Base-by-base conservation (phyloP, 352 stramenopile species). In the Peronosclerospora sorghi region DNA sequence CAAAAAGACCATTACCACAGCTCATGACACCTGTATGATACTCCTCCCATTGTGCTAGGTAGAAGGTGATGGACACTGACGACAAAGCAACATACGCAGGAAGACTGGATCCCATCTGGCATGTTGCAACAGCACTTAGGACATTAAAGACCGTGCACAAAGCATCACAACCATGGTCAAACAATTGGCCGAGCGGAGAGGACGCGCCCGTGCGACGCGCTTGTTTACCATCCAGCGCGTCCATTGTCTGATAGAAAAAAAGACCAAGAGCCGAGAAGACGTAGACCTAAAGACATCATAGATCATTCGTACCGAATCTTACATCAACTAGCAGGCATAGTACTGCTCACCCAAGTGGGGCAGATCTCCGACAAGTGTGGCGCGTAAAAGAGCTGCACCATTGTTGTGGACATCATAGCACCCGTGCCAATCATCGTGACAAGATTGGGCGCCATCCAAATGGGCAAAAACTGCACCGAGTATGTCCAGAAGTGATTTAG, bases 161-260 rank as follows among this genome's bases (percentile, higher is more conserved):
- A n/a, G 80, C 80, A 41, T 92, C 80, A 44, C 80, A 92, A 35
- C 80, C 96, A 73, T 99, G 96, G 68, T 99, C 96, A 59, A 99
- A 99, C 29, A 99, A 68, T 59, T 99, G 83, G 2, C 96, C 96
- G 19, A 99, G 65, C 6, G 96, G 93, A 30, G 91, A 98, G 8
- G 80, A 96, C 12, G 77, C 86, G 35, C 71, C 68, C 13, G 96
- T 98, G 51, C 89, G 85, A 12, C 96, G 83, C 27, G 96, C 95
- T 67, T 98, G 95, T 71, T 99, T 99, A 41, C 96, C 96, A 62
- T 99, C 96, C 59, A 99, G 95, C 34, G 96, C 97, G 57, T 99
- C 96, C 15, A 99, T 67, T 19, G 94, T 98, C 70, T 98, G 94
- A 61, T 99, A 99, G 35, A 91, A 48, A 43, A 94, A 94, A 21